phyloP scores from a whole-genome alignment of 1,284 basidiomycete genomes.

The Schizopora paradoxa region DNA sequence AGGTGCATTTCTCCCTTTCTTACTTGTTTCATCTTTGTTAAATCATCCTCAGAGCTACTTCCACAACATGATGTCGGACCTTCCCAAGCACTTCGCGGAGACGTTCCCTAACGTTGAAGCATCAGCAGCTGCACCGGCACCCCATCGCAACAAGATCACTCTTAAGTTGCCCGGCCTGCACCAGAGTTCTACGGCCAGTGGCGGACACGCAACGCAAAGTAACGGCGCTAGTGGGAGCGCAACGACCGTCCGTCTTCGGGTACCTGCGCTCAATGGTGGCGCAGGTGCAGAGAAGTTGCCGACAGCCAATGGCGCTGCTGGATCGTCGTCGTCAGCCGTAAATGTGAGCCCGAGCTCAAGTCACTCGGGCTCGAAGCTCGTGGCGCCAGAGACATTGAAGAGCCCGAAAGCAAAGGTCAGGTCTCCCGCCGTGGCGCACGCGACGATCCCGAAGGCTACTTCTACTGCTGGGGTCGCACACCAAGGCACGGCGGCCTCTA shows the following conservation, averaged over 20 bases:
- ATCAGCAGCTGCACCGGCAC: slow-evolving; percentile 42
- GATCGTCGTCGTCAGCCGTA: too few relatives aligned
- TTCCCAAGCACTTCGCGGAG: slow-evolving; percentile 49
- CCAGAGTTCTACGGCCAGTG: too few relatives aligned
- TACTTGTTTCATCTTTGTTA: slow-evolving; percentile 12
- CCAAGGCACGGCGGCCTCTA: not conserved
- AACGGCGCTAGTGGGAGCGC: not conserved
- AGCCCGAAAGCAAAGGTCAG: not conserved
- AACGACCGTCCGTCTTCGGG: slow-evolving; percentile 9
- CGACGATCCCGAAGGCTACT: slow-evolving; percentile 12
- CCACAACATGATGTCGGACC: slow-evolving; percentile 65
- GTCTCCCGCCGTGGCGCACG: not conserved
- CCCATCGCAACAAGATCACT: slow-evolving; percentile 52
- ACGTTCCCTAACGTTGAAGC: not conserved
- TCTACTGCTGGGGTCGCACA: slow-evolving; percentile 12
- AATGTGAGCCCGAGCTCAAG: not conserved
- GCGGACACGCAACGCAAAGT: not conserved
- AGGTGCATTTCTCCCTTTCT: slow-evolving; percentile 39
- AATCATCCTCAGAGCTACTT: slow-evolving; percentile 53
- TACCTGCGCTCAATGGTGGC: slow-evolving; percentile 6
- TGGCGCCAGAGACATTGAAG: not conserved
- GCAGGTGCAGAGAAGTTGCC: not conserved
- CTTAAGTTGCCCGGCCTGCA: slow-evolving; percentile 52
- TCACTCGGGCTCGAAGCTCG: not conserved
- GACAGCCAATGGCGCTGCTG: too few relatives aligned